Percentiles rank a stretch among this genome's conserved stretches.
Evolutionary conservation across 208 protist species (phyloP).

Genomic region (Acanthamoeba lenticulata): DNA sequence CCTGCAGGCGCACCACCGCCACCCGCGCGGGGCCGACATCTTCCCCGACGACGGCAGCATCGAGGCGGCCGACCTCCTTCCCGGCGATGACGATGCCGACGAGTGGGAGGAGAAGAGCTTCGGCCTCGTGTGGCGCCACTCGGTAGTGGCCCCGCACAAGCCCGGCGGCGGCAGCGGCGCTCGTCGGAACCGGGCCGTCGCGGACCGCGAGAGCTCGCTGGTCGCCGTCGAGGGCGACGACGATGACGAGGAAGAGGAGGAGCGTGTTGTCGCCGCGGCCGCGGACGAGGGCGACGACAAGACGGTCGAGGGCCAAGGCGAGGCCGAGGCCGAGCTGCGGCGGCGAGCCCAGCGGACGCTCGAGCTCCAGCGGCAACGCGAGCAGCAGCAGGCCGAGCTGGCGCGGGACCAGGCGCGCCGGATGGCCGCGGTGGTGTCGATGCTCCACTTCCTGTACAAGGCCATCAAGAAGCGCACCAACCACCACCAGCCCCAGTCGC

Average conservation of each 20-base stretch:
- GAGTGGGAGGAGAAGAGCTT: slow-evolving; percentile 57
- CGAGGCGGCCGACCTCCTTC: too few species aligned
- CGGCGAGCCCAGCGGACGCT: too few species aligned
- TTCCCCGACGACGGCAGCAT: background rate
- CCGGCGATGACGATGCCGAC: background rate
- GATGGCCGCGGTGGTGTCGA: background rate
- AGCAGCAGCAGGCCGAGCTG: background rate
- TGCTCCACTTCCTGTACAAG: slow-evolving; percentile 19
- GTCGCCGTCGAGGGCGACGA: slow-evolving; percentile 8
- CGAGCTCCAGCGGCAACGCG: too few species aligned
- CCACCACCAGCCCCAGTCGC: too few species aligned
- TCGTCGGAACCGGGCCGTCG: background rate
- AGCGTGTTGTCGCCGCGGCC: background rate
- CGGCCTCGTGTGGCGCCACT: slow-evolving; percentile 45
- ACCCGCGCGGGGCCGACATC: background rate
- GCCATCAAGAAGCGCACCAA: background rate
- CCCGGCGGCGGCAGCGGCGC: background rate
- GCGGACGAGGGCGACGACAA: background rate
- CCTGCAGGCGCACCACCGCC: background rate
- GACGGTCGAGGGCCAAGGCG: too few species aligned
- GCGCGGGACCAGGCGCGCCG: background rate
- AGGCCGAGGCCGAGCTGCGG: too few species aligned
- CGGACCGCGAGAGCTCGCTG: background rate
- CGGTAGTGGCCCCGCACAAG: background rate
- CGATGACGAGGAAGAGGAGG: background rate